phyloP scores from a whole-genome alignment of 768 basidiomycete species.

The Lentinula aciculospora region DNA sequence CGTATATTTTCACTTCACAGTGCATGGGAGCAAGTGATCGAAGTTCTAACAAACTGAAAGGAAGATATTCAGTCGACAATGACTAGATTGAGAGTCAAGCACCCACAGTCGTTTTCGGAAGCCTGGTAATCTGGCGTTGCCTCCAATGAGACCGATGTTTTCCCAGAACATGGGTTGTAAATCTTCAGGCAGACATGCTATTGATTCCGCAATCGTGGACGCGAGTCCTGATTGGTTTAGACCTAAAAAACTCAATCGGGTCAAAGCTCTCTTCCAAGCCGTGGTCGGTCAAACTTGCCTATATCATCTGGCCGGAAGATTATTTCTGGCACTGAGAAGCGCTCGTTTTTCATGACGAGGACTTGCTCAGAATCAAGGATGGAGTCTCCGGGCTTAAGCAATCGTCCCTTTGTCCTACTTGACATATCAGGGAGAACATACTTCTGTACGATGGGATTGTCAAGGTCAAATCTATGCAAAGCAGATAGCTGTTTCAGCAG shows the following conservation, averaged over 20 bases:
- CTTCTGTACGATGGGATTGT: conserved; percentile 75
- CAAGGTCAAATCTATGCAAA: conserved; percentile 40
- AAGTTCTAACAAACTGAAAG: conserved; percentile 45
- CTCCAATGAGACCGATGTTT: conserved; percentile 88
- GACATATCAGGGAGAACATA: conserved; percentile 90
- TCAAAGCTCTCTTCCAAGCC: conserved; percentile 2
- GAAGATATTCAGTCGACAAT: not conserved
- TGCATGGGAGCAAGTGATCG: conserved; percentile 78
- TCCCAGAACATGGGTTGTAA: conserved; percentile 93
- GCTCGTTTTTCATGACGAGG: conserved; percentile 84
- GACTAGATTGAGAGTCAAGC: conserved; percentile 11
- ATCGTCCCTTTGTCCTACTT: conserved; percentile 51
- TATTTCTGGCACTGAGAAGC: conserved; percentile 89
- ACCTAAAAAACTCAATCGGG: conserved; percentile 49
- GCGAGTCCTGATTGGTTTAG: conserved; percentile 79
- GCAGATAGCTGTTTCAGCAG: not conserved
- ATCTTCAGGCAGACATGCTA: conserved; percentile 71
- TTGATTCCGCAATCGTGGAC: conserved; percentile 68
- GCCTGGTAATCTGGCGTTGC: conserved; percentile 69
- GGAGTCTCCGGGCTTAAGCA: conserved; percentile 49
- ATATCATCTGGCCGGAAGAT: conserved; percentile 89
- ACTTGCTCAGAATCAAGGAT: conserved; percentile 58
- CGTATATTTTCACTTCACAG: conserved; percentile 67
- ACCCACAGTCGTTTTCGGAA: conserved; percentile 75
- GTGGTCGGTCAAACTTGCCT: conserved; percentile 40